phyloP scores from a whole-genome alignment of 2,329 filamentous ascomycete species.

The Aspergillus unguis region DNA sequence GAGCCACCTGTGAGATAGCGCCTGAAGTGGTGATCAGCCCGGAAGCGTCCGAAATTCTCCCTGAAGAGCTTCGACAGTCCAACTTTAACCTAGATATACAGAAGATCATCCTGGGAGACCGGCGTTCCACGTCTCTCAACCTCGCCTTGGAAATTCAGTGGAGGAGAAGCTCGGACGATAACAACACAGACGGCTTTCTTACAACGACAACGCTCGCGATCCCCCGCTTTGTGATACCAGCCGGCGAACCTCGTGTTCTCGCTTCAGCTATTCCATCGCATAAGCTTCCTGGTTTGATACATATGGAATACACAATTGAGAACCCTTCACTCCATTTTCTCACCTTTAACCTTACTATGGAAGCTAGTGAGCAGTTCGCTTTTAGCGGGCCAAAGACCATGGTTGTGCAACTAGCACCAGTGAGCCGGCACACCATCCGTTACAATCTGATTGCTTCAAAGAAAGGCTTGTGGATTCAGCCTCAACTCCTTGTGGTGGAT shows the following conservation, averaged over 20 bases:
- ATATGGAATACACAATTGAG: constrained; percentile 71
- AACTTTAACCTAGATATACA: constrained; percentile 71
- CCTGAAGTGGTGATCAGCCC: constrained; percentile 31
- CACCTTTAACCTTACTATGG: constrained; percentile 88
- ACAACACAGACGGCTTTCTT: constrained; percentile 27
- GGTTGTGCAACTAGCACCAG: constrained; percentile 74
- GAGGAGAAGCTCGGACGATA: constrained; percentile 54
- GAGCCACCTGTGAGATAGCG: constrained; percentile 55
- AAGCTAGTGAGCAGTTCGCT: constrained; percentile 86
- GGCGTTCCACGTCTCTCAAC: constrained; percentile 69
- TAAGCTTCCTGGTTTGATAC: constrained; percentile 34
- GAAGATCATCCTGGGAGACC: constrained; percentile 77
- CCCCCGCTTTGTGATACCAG: constrained; percentile 75
- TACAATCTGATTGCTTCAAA: constrained; percentile 70
- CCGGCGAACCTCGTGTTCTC: constrained; percentile 82
- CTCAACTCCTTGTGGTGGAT: constrained; percentile 74
- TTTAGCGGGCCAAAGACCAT: constrained; percentile 85
- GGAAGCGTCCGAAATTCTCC: constrained; percentile 48
- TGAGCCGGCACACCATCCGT: constrained; percentile 69
- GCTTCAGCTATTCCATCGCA: constrained; percentile 43
- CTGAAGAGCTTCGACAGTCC: constrained; percentile 68
- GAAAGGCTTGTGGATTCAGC: constrained; percentile 65
- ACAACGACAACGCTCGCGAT: constrained; percentile 71
- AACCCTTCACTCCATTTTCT: constrained; percentile 94
- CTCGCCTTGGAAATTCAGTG: constrained; percentile 73